Evolutionary conservation across 345 rosid species (phyloP).

Genomic region (Camelina hispida): DNA sequence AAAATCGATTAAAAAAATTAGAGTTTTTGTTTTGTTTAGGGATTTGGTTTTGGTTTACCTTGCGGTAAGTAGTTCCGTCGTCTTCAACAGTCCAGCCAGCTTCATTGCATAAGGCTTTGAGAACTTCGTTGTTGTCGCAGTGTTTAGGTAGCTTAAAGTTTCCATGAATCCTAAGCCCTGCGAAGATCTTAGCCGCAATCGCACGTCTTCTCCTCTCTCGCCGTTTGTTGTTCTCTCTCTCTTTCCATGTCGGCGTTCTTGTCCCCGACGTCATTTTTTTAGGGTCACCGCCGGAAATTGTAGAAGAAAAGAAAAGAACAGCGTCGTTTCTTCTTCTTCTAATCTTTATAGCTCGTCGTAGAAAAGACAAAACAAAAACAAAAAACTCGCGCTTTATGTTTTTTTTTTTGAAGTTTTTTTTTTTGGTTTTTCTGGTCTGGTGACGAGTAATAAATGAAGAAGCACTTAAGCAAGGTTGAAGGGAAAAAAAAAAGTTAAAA

Average conservation of each 20-base stretch:
- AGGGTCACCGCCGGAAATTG: slow-evolving; percentile 16
- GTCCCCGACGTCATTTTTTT: slow-evolving; percentile 79
- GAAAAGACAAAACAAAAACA: not conserved
- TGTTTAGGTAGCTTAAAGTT: slow-evolving; percentile 95
- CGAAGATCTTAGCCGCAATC: slow-evolving; percentile 91
- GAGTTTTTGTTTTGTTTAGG: too few species aligned
- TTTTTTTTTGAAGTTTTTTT: not conserved
- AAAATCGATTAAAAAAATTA: not conserved
- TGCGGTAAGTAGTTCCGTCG: slow-evolving; percentile 95
- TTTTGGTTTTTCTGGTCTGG: slow-evolving; percentile 10
- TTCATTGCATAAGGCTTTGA: slow-evolving; percentile 90
- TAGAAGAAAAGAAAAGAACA: slow-evolving; percentile 8
- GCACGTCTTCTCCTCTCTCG: slow-evolving; percentile 92
- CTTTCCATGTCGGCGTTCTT: slow-evolving; percentile 98
- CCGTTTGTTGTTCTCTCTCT: slow-evolving; percentile 96
- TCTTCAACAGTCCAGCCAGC: slow-evolving; percentile 99
- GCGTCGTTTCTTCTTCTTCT: slow-evolving; percentile 19
- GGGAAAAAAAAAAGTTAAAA: not conserved
- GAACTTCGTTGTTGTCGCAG: slow-evolving; percentile 97
- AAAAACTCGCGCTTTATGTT: slow-evolving; percentile 34
- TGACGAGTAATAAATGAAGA: slow-evolving; percentile 41
- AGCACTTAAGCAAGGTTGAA: slow-evolving; percentile 24
- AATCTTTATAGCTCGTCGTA: not conserved
- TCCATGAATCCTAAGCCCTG: slow-evolving; percentile 89
- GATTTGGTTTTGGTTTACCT: slow-evolving; percentile 57